Conservation (phyloP, 441 rosid species). For the Pelargonium fulgidum region DNA sequence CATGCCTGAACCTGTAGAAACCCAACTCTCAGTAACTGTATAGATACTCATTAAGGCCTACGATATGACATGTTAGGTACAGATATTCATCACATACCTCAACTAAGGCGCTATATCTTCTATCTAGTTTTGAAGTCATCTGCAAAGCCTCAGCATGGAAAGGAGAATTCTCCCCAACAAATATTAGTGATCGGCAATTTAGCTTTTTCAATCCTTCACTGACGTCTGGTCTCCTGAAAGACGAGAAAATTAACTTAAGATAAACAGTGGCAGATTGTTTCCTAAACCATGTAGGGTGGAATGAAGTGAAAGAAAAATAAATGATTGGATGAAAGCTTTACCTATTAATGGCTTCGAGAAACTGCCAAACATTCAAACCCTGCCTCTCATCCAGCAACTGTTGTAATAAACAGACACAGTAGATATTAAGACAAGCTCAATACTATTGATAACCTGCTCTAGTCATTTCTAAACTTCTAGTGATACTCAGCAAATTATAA, state of each 20-base stretch:
- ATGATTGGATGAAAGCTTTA: slow-evolving; percentile 21
- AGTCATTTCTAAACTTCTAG: neutral
- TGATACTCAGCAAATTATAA: too few relatives aligned
- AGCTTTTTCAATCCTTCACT: slow-evolving; percentile 26
- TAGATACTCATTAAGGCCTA: neutral
- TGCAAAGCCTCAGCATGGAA: slow-evolving; percentile 63
- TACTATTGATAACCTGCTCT: neutral
- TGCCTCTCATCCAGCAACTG: slow-evolving; percentile 84
- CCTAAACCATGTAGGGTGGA: neutral
- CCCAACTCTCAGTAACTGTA: neutral
- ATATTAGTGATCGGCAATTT: slow-evolving; percentile 72
- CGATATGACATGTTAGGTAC: neutral
- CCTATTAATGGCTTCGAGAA: slow-evolving; percentile 82
- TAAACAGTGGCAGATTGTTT: neutral
- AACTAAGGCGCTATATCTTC: slow-evolving; percentile 61
- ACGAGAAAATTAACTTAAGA: neutral
- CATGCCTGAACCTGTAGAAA: slow-evolving; percentile 78
- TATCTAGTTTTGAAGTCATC: slow-evolving; percentile 56
- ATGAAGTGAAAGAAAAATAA: neutral
- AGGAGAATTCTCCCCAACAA: slow-evolving; percentile 70
- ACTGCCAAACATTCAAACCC: slow-evolving; percentile 62
- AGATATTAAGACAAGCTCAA: neutral
- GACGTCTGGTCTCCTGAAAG: slow-evolving; percentile 66
- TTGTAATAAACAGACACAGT: slow-evolving; percentile 15
- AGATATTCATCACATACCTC: slow-evolving; percentile 45